Percentiles rank a stretch among this genome's conserved stretches.
These are phyloP conservation scores for Angomonas desouzai DNA, from an alignment of 208 protist species.

Conservation along the genomic window DNA sequence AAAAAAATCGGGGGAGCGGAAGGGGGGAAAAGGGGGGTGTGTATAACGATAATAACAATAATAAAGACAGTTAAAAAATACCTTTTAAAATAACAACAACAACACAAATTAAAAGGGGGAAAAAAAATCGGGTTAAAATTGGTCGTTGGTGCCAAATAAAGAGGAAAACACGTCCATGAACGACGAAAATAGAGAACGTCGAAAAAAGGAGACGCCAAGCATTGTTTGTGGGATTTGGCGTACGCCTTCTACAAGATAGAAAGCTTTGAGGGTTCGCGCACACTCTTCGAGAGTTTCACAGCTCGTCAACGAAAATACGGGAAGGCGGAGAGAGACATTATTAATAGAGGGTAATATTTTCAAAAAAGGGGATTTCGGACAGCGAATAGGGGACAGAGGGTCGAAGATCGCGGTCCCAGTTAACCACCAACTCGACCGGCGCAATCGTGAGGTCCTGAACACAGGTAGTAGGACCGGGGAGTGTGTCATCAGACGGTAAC, in stretches of 20 bases:
- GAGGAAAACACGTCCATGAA: background rate
- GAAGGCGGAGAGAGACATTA: background rate
- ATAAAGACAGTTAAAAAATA: no score
- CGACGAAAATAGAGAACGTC: background rate
- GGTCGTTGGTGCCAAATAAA: background rate
- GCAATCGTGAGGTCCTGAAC: background rate
- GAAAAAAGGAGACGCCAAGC: background rate
- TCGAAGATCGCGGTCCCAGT: background rate
- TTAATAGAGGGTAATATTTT: background rate
- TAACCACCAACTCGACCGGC: background rate
- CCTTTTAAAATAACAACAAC: conserved; percentile 2
- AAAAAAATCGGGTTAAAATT: background rate
- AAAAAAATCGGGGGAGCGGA: no score
- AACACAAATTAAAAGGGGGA: background rate
- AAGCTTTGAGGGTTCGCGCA: background rate
- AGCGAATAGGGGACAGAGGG: background rate
- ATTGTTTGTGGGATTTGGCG: background rate
- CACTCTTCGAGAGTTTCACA: background rate
- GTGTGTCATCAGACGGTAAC: no score
- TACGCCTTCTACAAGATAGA: background rate
- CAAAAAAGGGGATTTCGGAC: background rate
- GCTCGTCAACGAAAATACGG: background rate
- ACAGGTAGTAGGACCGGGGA: no score
- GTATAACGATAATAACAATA: no score
- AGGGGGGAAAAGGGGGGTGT: no score